Evolutionary conservation across 495 filamentous ascomycete species (phyloP), one percentile per base, ranked within the genome.

Genomic region (Alectoria sarmentosa): DNA sequence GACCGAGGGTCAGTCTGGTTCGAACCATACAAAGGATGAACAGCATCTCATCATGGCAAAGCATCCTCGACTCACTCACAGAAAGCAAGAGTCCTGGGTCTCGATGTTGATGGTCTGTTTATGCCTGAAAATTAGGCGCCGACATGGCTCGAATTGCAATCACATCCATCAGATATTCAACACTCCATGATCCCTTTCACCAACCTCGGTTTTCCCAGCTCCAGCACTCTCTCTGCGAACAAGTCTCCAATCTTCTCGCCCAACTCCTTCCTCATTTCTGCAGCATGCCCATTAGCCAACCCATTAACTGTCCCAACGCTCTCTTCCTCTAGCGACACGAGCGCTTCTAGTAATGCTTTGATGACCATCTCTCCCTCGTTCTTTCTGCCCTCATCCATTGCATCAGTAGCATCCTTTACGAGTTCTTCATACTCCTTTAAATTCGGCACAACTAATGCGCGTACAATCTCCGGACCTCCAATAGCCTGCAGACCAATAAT

Each of bases 371-470:
- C 85, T 6, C 81, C 84, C 66, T 90, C 87, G 3, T 77, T 74
- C 21, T 76, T 77, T 65, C 77, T 76, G 4, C 42, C 54, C 23
- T 77, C 69, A 13, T 76, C 70, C 42, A 73, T 76, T 15, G 80
- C 82, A 21, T 86, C 83, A 37, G 80, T 79, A 62, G 84, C 78
- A 17, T 89, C 90, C 23, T 89, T 88, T 62, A 83, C 79, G 21
- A 90, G 76, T 0, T 78, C 80, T 62, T 94, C 89, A 69, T 92
- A 96, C 6, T 87, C 77, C 65, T 82, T 86, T 19, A 96, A 75
- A 70, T 93, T 95, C 9, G 89, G 90, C 10, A 98, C 70, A 19
- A 98, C 80, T 23, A 96, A 79, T 38, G 88, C 81, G 9, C 88
- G 85, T n/a, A 97, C 83, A 21, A 87, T 86, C 63, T 94, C 90